Evolutionary conservation across 1,284 basidiomycete genomes (phyloP).

Genomic region (Hemileia vastatrix): DNA sequence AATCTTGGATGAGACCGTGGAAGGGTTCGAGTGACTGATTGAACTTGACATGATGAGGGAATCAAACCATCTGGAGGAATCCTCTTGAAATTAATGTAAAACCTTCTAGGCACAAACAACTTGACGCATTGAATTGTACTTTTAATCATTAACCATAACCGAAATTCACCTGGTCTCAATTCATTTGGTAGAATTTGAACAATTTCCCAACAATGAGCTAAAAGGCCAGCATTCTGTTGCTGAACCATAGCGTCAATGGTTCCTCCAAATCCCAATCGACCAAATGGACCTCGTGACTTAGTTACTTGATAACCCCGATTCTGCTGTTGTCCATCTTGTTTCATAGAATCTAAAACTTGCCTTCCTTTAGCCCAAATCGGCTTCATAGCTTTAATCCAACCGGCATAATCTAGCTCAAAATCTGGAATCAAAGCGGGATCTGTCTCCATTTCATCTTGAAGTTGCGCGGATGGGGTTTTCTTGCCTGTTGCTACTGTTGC

Average conservation of each 20-base stretch:
- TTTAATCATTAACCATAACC: slow-evolving; percentile 79
- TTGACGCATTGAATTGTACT: slow-evolving; percentile 67
- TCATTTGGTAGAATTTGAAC: slow-evolving; percentile 70
- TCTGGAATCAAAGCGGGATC: slow-evolving; percentile 32
- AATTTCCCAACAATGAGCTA: slow-evolving; percentile 77
- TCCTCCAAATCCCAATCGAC: background rate
- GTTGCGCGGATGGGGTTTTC: slow-evolving; percentile 31
- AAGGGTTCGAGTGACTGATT: slow-evolving; percentile 65
- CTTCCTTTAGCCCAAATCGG: slow-evolving; percentile 61
- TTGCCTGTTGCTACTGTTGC: slow-evolving; percentile 45
- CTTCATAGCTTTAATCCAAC: slow-evolving; percentile 70
- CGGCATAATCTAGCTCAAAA: slow-evolving; percentile 55
- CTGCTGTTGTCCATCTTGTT: slow-evolving; percentile 45
- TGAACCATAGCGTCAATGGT: slow-evolving; percentile 60
- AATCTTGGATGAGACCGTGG: slow-evolving; percentile 68
- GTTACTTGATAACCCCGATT: slow-evolving; percentile 47
- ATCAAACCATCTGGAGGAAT: slow-evolving; percentile 58
- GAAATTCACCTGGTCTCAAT: slow-evolving; percentile 69
- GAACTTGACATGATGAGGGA: slow-evolving; percentile 57
- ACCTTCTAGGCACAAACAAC: slow-evolving; percentile 76
- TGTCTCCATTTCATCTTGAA: slow-evolving; percentile 27
- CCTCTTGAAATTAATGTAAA: slow-evolving; percentile 81
- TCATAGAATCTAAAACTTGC: slow-evolving; percentile 14
- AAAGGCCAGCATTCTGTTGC: slow-evolving; percentile 56
- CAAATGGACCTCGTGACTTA: background rate